A percentile compares a stretch with the other conserved stretches of the same genome.
phyloP scores from a whole-genome alignment of 768 basidiomycete species.

The Suillus decipiens region DNA sequence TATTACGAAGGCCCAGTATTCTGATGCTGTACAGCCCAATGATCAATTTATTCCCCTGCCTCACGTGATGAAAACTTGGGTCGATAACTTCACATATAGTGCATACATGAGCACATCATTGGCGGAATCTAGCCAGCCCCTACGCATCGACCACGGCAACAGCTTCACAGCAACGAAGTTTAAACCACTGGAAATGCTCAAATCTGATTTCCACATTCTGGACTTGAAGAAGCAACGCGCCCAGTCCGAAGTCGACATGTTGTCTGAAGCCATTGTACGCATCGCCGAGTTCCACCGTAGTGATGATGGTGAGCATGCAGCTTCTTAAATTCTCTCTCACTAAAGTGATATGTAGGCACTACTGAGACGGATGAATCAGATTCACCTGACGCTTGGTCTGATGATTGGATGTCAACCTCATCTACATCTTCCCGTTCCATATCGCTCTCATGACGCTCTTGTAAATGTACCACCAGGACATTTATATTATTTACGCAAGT shows the following conservation, averaged over 20 bases:
- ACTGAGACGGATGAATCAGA: neutral
- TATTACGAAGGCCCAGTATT: neutral
- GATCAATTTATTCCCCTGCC: neutral
- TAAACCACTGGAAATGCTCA: neutral
- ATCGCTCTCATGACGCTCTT: neutral
- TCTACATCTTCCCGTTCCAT: neutral
- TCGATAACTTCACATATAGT: neutral
- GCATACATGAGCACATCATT: neutral
- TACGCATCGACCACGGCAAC: neutral
- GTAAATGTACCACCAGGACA: neutral
- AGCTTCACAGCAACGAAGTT: neutral
- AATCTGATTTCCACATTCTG: neutral
- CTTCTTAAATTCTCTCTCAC: neutral
- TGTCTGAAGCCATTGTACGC: neutral
- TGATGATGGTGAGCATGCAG: neutral
- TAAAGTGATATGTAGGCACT: neutral
- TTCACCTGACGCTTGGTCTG: neutral
- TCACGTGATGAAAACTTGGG: neutral
- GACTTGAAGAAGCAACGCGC: slow-evolving; percentile 6
- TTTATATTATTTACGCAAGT: neutral
- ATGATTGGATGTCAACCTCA: neutral
- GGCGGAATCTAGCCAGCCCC: neutral
- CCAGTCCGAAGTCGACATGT: neutral
- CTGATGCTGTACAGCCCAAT: neutral
- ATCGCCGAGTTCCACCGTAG: neutral